phyloP scores from a whole-genome alignment of 495 filamentous ascomycete genomes.

The Collariella sp. region DNA sequence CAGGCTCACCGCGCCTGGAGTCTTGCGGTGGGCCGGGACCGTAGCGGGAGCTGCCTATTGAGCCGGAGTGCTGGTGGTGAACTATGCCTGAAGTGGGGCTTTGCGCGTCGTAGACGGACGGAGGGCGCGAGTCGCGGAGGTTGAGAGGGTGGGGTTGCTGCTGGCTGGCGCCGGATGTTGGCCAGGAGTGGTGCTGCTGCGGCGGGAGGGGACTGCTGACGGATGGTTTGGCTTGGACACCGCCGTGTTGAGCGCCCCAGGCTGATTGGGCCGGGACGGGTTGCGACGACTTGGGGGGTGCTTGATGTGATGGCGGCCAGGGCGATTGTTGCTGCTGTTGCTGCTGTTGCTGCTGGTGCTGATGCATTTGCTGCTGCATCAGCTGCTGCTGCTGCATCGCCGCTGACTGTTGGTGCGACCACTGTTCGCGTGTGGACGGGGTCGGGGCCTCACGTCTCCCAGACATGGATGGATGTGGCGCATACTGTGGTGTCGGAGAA shows the following conservation, averaged over 20 bases:
- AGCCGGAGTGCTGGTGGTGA: conserved; percentile 21
- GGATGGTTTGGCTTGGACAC: conserved; percentile 30
- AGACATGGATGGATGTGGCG: conserved; percentile 20
- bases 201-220: conserved; percentile 31
- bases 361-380: conserved; percentile 9
- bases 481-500: conserved; percentile 32
- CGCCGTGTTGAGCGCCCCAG: conserved; percentile 39
- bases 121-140: conserved; percentile 32
- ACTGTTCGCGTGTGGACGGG: background rate
- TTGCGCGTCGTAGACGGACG: conserved; percentile 24
- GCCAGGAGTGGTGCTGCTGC: conserved; percentile 33
- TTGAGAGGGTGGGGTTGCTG: conserved; percentile 30
- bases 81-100: conserved; percentile 20
- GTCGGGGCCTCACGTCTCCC: conserved; percentile 11
- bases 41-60: conserved; percentile 21
- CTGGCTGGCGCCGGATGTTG: conserved; percentile 22
- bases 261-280: conserved; percentile 30
- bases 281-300: conserved; percentile 33
- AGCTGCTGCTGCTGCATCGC: conserved; percentile 23
- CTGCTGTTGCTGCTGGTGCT: too few species aligned
- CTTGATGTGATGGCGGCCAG: conserved; percentile 32
- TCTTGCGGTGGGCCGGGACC: conserved; percentile 9
- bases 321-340: conserved; percentile 7
- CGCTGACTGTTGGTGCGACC: conserved; percentile 9
- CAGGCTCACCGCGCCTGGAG: conserved; percentile 12